Conservation (phyloP, 805 yeast genomes). For the Kuraishia capsulata region DNA sequence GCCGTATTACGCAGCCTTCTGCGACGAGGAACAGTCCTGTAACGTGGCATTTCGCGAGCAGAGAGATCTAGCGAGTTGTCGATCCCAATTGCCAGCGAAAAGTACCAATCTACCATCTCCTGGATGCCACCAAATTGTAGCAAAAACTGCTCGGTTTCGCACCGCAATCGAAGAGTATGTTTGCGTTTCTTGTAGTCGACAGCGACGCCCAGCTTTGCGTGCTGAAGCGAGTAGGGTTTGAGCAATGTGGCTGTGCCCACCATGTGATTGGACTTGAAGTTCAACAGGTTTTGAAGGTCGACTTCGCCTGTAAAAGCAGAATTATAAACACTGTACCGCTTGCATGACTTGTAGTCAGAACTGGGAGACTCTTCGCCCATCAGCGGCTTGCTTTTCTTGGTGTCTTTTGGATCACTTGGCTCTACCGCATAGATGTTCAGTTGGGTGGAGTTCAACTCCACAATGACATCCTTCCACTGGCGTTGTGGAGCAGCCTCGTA, state of each 20-base stretch:
- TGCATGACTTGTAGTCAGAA: conserved; percentile 11
- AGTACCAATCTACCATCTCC: conserved; percentile 73
- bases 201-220: conserved; percentile 79
- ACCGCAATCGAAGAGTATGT: conserved; percentile 63
- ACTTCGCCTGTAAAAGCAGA: conserved; percentile 17
- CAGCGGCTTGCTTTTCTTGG: neutral
- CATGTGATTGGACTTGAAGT: conserved; percentile 13
- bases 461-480: conserved; percentile 59
- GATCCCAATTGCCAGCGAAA: conserved; percentile 62
- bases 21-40: conserved; percentile 74
- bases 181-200: conserved; percentile 69
- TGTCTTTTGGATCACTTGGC: conserved; percentile 11
- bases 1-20: conserved; percentile 40
- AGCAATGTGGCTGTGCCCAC: conserved; percentile 28
- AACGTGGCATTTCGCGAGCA: conserved; percentile 63
- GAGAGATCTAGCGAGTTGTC: conserved; percentile 73
- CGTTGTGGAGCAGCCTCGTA: conserved; percentile 59
- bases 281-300: conserved; percentile 16
- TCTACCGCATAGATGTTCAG: conserved; percentile 46
- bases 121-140: conserved; percentile 53
- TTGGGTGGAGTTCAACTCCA: conserved; percentile 84
- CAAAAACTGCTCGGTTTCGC: conserved; percentile 77
- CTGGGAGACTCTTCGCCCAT: neutral
- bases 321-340: conserved; percentile 9
- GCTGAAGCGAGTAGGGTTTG: conserved; percentile 75